Evolutionary conservation across 2,329 filamentous ascomycete species (phyloP), one percentile per base, ranked within the genome.

Genomic region (Diaporthe velutina): DNA sequence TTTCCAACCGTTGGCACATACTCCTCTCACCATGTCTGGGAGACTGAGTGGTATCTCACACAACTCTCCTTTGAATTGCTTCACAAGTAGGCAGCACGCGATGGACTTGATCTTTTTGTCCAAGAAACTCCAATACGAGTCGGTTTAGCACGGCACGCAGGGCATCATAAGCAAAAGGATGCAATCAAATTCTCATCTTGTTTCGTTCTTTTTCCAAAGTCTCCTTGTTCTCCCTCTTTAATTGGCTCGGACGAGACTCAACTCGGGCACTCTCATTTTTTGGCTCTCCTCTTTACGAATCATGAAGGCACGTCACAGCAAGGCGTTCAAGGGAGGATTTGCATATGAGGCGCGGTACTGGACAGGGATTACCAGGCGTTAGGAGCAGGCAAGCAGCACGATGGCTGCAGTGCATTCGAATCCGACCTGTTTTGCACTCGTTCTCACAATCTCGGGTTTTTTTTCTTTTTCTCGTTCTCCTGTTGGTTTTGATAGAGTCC

Each of bases 281-380:
- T 38, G 1, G 2, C 28, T 50, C 22, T 54, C 9, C 28, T 12
- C 3, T 17, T 40, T 9, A 19, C 48, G 15, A 28, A 40, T 54
- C 22, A 52, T 67, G 33, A 19, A 28, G 22, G 35, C 22, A 54
- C 30, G 28, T 22, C 64, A 68, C n/a, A 54, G 45, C 33, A 54
- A 54, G 64, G 64, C 64, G 33, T 68, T 68, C 33, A 13, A 54
- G 3, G 33, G 48, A n/a, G 48, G 22, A 68, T 54, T 3, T 67
- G 45, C 30, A 38, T 19, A 19, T 30, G 30, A 67, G 45, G 22
- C 15, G 45, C 30, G 45, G 45, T 25, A 6, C 45, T 6, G 45
- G 45, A 52, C 61, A 35, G 45, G 61, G 45, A 38, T 52, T 19
- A 48, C 42, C 30, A 67, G 45, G 45, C 45, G 45, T 67, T 38